These are phyloP conservation scores for Rubia peregrina DNA, from an alignment of 305 asterid genomes.

Conservation along the genomic window DNA sequence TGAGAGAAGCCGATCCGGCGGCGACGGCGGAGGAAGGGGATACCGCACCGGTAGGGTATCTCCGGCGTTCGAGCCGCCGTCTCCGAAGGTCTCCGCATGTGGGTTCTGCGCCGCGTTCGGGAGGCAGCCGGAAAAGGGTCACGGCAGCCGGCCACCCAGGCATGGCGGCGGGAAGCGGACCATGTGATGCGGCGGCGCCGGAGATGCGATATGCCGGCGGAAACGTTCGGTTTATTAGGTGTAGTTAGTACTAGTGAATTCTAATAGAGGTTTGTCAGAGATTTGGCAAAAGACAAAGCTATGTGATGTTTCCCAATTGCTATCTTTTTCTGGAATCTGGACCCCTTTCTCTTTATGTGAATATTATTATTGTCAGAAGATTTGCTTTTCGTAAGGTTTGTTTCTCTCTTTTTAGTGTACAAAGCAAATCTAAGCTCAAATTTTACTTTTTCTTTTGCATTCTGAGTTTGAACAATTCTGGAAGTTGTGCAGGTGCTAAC, in stretches of 20 bases:
- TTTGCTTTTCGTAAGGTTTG: neutral
- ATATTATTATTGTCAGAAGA: neutral
- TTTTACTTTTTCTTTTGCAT: too few species aligned
- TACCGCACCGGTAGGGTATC: slow-evolving; percentile 62
- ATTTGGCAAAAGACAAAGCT: neutral
- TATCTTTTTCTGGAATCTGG: neutral
- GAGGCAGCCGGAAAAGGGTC: slow-evolving; percentile 35
- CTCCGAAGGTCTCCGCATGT: slow-evolving; percentile 86
- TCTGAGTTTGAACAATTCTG: too few species aligned
- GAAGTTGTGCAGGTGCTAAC: too few species aligned
- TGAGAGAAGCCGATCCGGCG: slow-evolving; percentile 78
- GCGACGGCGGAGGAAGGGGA: slow-evolving; percentile 46
- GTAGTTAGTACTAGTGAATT: neutral
- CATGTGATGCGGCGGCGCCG: too few species aligned
- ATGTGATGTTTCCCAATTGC: neutral
- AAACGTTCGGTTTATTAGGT: neutral
- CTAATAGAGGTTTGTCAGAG: neutral
- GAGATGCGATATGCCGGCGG: neutral
- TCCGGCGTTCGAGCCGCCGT: slow-evolving; percentile 88
- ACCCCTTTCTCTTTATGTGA: neutral
- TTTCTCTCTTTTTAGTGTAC: neutral
- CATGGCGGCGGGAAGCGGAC: slow-evolving; percentile 51
- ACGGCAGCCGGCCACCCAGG: slow-evolving; percentile 43
- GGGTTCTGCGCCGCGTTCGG: slow-evolving; percentile 69
- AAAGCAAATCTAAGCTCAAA: too few species aligned